phyloP scores from a whole-genome alignment of 2,329 filamentous ascomycete genomes.

The Chaetothyriales sp. region DNA sequence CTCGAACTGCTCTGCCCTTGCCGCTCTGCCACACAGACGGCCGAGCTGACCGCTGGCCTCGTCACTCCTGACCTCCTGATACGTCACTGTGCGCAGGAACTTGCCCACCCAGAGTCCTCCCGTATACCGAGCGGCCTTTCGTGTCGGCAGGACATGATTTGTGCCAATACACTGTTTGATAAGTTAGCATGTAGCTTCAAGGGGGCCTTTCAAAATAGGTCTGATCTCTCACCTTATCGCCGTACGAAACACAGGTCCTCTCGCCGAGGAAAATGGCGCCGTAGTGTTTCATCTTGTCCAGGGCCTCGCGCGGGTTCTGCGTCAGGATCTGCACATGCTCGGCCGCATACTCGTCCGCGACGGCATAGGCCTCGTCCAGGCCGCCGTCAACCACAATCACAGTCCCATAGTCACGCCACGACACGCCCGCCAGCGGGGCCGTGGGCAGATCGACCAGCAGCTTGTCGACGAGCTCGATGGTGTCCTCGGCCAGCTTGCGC shows the following conservation, averaged over 20 bases:
- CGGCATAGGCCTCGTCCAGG: constrained; percentile 29
- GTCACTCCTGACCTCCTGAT: constrained; percentile 34
- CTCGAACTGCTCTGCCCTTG: constrained; percentile 38
- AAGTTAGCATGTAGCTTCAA: background rate
- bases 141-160: constrained; percentile 40
- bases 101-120: constrained; percentile 43
- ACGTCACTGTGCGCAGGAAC: constrained; percentile 37
- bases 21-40: constrained; percentile 33
- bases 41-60: constrained; percentile 36
- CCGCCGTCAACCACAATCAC: constrained; percentile 28
- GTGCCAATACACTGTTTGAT: constrained; percentile 35
- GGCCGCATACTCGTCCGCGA: constrained; percentile 35
- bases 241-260: constrained; percentile 39
- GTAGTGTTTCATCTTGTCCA: constrained; percentile 38
- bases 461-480: constrained; percentile 25
- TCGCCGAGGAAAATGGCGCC: constrained; percentile 38
- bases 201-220: too few relatives aligned
- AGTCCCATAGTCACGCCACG: constrained; percentile 35
- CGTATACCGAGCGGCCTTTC: constrained; percentile 34
- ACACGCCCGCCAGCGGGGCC: constrained; percentile 27
- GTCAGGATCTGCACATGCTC: constrained; percentile 41
- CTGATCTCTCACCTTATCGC: constrained; percentile 32
- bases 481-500: constrained; percentile 24
- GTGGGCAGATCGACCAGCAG: constrained; percentile 31
- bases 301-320: constrained; percentile 30